phyloP scores from a whole-genome alignment of 352 stramenopile genomes.

The Globisporangium lucens region DNA sequence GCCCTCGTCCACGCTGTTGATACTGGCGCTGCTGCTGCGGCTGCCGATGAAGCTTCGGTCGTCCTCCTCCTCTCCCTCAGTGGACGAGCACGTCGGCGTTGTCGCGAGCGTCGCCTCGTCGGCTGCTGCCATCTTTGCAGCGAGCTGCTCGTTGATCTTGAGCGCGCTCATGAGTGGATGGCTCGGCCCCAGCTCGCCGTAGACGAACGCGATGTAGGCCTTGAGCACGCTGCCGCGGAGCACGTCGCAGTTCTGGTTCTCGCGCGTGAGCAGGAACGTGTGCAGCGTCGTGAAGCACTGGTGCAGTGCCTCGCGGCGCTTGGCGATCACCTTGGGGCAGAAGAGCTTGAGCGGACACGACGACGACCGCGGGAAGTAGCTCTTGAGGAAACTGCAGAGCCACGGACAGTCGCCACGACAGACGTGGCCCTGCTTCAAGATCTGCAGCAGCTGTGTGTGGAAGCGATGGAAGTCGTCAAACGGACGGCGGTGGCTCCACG shows the following conservation, averaged over 20 bases:
- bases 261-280: conserved; percentile 12
- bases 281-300: conserved; percentile 17
- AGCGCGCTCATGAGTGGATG: conserved; percentile 10
- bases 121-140: not conserved
- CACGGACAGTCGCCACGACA: conserved; percentile 19
- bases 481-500: conserved; percentile 5
- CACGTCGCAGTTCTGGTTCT: conserved; percentile 19
- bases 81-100: not conserved
- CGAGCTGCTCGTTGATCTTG: conserved; percentile 7
- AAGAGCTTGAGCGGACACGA: conserved; percentile 8
- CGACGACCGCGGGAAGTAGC: conserved; percentile 17
- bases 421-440: conserved; percentile 12
- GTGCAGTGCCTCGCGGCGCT: conserved; percentile 13
- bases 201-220: conserved; percentile 13
- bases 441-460: conserved; percentile 6
- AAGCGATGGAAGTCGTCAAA: conserved; percentile 1
- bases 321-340: conserved; percentile 6
- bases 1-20: not conserved
- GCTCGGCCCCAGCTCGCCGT: conserved; percentile 9
- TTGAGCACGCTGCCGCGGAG: conserved; percentile 10
- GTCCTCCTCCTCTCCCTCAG: conserved; percentile 1
- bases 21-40: conserved; percentile 1
- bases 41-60: not conserved
- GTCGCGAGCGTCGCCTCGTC: not conserved
- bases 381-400: conserved; percentile 21